Evolutionary conservation across 768 basidiomycete genomes (phyloP).

Genomic region (Hortiboletus campestris): DNA sequence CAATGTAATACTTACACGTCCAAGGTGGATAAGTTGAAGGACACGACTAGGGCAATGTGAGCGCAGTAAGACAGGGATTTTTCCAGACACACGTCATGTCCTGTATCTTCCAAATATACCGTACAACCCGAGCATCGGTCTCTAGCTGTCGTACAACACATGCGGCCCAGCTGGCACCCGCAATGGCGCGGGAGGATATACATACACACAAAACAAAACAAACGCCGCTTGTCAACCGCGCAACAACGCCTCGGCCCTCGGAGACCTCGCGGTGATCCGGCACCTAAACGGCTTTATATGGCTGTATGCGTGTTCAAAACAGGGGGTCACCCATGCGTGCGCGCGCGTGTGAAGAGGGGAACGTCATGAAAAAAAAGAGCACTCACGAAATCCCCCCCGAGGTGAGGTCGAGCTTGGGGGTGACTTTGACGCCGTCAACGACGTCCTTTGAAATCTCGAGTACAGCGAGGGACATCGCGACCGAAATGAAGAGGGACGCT

Average conservation of each 20-base stretch:
- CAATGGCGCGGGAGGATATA: too few relatives aligned
- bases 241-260: slow-evolving; percentile 32
- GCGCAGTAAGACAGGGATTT: too few relatives aligned
- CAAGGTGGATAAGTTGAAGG: too few relatives aligned
- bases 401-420: slow-evolving; percentile 42
- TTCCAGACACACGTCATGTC: too few relatives aligned
- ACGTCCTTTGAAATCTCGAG: slow-evolving; percentile 43
- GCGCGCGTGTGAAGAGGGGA: too few relatives aligned
- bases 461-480: slow-evolving; percentile 41
- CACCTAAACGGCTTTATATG: slow-evolving; percentile 59
- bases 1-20: too few relatives aligned
- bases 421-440: slow-evolving; percentile 40
- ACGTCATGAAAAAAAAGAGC: neutral
- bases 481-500: slow-evolving; percentile 24
- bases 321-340: neutral
- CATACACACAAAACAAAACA: too few relatives aligned
- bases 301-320: neutral
- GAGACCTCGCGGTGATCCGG: slow-evolving; percentile 52
- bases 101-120: too few relatives aligned
- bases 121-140: too few relatives aligned
- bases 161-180: too few relatives aligned
- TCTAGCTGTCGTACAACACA: too few relatives aligned
- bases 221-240: neutral
- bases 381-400: slow-evolving; percentile 46
- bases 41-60: too few relatives aligned